Conservation (phyloP, 2,329 filamentous ascomycete genomes). For the Calonectria pseudoturangicola region DNA sequence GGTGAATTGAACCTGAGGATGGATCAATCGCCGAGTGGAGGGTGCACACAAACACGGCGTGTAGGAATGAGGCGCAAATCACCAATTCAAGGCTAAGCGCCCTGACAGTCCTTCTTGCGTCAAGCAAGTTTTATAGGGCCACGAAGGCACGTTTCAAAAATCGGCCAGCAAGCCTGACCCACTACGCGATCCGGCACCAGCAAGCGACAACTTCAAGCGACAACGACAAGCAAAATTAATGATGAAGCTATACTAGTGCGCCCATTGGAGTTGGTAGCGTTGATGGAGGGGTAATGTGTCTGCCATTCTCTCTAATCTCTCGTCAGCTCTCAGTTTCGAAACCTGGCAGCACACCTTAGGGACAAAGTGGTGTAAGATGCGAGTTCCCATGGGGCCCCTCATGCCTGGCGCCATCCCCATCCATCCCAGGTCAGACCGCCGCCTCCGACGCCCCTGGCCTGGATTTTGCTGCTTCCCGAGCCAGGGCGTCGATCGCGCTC, state of each 20-base stretch:
- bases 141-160: slow-evolving; percentile 37
- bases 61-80: slow-evolving; percentile 7
- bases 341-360: neutral
- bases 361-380: slow-evolving; percentile 3
- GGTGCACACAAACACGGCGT: neutral
- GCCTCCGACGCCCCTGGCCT: slow-evolving; percentile 25
- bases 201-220: neutral
- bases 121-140: slow-evolving; percentile 4
- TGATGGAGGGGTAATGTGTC: neutral
- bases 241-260: neutral
- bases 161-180: slow-evolving; percentile 29
- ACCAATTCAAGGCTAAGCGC: neutral
- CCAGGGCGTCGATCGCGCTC: slow-evolving; percentile 33
- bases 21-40: neutral
- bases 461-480: slow-evolving; percentile 19
- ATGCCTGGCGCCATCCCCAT: slow-evolving; percentile 30
- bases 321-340: slow-evolving; percentile 11
- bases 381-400: slow-evolving; percentile 4
- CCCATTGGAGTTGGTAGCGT: neutral
- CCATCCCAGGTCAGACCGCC: slow-evolving; percentile 32
- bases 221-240: neutral
- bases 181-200: slow-evolving; percentile 14
- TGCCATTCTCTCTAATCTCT: slow-evolving; percentile 18
- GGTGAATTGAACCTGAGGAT: neutral
- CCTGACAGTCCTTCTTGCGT: slow-evolving; percentile 3